A percentile compares a stretch with the other conserved stretches of the same genome.
phyloP scores from a whole-genome alignment of 352 stramenopile species.

The Pythium angustatum region DNA sequence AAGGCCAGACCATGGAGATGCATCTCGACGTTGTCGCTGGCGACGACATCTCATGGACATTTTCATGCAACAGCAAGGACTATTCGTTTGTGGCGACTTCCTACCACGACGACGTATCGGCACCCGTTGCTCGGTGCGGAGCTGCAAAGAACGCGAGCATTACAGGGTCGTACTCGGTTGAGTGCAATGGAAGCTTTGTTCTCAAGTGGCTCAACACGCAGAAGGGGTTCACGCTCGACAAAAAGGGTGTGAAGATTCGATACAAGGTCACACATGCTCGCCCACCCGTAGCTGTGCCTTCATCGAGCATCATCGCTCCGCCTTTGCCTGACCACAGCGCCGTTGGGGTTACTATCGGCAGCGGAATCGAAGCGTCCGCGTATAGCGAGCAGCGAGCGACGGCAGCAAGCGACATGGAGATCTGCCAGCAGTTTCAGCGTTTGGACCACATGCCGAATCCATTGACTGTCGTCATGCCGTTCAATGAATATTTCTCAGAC shows the following conservation, averaged over 20 bases:
- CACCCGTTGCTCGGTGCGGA: slow-evolving; percentile 52
- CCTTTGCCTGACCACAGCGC: too few relatives aligned
- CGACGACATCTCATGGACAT: slow-evolving; percentile 67
- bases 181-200: slow-evolving; percentile 70
- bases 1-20: slow-evolving; percentile 77
- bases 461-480: slow-evolving; percentile 65
- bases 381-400: too few relatives aligned
- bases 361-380: too few relatives aligned
- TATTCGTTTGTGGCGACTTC: slow-evolving; percentile 66
- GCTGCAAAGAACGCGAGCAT: slow-evolving; percentile 71
- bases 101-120: slow-evolving; percentile 55
- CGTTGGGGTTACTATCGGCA: too few relatives aligned
- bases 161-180: slow-evolving; percentile 44
- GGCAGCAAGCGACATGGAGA: slow-evolving; percentile 47
- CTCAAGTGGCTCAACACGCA: slow-evolving; percentile 77
- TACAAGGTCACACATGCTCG: slow-evolving; percentile 61
- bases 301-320: background rate
- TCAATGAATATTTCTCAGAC: slow-evolving; percentile 64
- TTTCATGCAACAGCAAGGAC: slow-evolving; percentile 54
- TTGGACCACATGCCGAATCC: slow-evolving; percentile 67
- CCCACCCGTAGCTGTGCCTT: slow-evolving; percentile 10
- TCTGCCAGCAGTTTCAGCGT: slow-evolving; percentile 54
- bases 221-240: slow-evolving; percentile 61
- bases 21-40: slow-evolving; percentile 71
- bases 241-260: slow-evolving; percentile 58